Evolutionary conservation across 202 grass and related monocot species (phyloP), one percentile per base, ranked within the genome.

Genomic region (Hordeum pubiflorum): DNA sequence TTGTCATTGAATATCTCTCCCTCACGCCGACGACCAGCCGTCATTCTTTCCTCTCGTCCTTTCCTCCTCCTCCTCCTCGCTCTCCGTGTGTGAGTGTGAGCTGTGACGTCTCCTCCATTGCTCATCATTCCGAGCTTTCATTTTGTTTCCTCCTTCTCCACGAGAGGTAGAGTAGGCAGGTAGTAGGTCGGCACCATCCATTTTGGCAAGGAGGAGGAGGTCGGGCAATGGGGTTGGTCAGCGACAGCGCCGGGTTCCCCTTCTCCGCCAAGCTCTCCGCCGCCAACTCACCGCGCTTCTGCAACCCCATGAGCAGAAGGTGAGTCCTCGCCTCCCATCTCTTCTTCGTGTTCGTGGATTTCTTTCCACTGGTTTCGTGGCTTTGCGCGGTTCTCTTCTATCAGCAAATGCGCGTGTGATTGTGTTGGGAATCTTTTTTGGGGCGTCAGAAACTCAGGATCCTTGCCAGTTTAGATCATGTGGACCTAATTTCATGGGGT

Each of bases 241-340:
- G 63, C 79, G 89, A 93, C 24, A 79, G 48, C 48, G 31, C 64
- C n/a, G 77, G 57, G 78, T 83, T 90, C 10, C 82, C 91, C 23
- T 93, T 87, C 85, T 46, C 86, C 34, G 1, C 74, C 68, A 63
- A 74, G 78, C 74, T 72, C 71, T 60, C 87, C 48, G 52, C 87
- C 13, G 83, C 84, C 38, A 26, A 26, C 69, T 94, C 94, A 55
- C 94, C 91, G 75, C 94, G 89, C 40, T 81, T 94, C 84, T 73
- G 91, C 70, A 91, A 84, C 21, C 85, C 94, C 31, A 90, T 94
- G 76, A 90, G 85, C 36, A 92, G 94, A 58, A 97, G 91, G 94
- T 94, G 70, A 85, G 29, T 33, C 61, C 18, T 61, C n/a, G 13
- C 69, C 63, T 55, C 70, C 56, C 41, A 3, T 58, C 32, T 29